A percentile compares a stretch with the other conserved stretches of the same genome.
Conservation (phyloP, 1,284 basidiomycete species). For the Naganishia sp. region DNA sequence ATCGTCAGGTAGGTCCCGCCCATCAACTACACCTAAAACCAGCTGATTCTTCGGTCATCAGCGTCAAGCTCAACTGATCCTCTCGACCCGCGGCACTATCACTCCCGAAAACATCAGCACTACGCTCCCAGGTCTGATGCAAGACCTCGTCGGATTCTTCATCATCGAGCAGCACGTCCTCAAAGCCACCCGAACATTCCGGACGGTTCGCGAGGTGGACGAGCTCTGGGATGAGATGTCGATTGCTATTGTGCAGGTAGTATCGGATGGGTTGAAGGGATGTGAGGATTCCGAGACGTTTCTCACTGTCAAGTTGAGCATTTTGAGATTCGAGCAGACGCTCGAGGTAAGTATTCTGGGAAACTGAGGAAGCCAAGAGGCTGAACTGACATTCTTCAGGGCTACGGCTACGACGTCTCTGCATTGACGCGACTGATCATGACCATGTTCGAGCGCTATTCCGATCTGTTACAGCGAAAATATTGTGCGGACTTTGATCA, state of each 20-base stretch:
- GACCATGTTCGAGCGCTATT: conserved; percentile 87
- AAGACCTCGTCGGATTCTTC: conserved; percentile 98
- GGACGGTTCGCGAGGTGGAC: conserved; percentile 86
- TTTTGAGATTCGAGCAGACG: conserved; percentile 88
- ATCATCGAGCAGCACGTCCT: conserved; percentile 94
- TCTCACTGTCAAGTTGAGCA: conserved; percentile 77
- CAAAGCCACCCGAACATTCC: conserved; percentile 75
- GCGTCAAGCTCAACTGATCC: conserved; percentile 95
- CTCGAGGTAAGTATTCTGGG: too few relatives aligned
- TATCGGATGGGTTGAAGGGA: conserved; percentile 70
- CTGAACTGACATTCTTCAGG: conserved; percentile 63
- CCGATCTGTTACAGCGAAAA: conserved; percentile 75
- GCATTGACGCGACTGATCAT: conserved; percentile 83
- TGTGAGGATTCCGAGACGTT: conserved; percentile 83
- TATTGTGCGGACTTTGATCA: conserved; percentile 79
- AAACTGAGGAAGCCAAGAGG: too few relatives aligned
- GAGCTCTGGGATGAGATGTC: conserved; percentile 94
- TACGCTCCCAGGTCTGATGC: conserved; percentile 63
- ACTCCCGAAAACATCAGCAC: conserved; percentile 57
- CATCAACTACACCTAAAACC: background rate
- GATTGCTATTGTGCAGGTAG: conserved; percentile 70
- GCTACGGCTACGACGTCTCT: conserved; percentile 79
- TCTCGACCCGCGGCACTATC: conserved; percentile 63
- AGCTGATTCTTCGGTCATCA: conserved; percentile 45
- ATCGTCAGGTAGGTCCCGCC: conserved; percentile 71